phyloP scores from a whole-genome alignment of 768 basidiomycete species.

The Tylopilus vinaceipallidus region DNA sequence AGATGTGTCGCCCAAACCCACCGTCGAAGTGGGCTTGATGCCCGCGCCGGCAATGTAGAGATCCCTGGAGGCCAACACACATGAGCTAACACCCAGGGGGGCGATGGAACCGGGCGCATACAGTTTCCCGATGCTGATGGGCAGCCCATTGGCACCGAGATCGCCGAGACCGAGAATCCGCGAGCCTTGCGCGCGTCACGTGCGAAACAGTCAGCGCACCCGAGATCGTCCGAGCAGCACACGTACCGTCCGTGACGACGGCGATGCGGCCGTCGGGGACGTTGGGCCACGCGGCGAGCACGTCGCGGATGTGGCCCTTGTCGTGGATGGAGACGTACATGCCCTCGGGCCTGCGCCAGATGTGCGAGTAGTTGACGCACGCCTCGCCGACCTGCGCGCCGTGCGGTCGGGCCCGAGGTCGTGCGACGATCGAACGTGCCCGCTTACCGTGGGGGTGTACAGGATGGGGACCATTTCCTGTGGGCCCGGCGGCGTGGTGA shows the following conservation, averaged over 20 bases:
- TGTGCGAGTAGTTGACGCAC: conserved; percentile 67
- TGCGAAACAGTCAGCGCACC: no score
- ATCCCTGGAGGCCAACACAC: conserved; percentile 35
- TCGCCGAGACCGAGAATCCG: conserved; percentile 70
- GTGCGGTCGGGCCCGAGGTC: no score
- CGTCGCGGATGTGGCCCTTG: conserved; percentile 58
- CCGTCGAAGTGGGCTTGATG: conserved; percentile 49
- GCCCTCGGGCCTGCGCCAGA: conserved; percentile 63
- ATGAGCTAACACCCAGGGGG: no score
- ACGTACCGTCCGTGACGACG: conserved; percentile 72
- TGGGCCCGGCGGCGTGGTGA: not conserved
- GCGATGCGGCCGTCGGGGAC: conserved; percentile 53
- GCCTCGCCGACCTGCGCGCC: conserved; percentile 70
- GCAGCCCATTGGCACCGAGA: conserved; percentile 42
- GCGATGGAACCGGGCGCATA: no score
- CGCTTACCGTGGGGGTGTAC: conserved; percentile 68
- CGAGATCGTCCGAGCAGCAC: not conserved
- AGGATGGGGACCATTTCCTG: conserved; percentile 64
- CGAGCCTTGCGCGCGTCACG: no score
- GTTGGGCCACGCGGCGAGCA: conserved; percentile 53
- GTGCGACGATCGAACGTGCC: not conserved
- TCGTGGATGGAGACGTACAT: conserved; percentile 63
- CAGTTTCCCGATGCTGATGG: conserved; percentile 72
- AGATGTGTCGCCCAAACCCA: conserved; percentile 12
- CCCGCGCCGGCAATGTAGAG: conserved; percentile 74